Base-by-base conservation (phyloP, 306 rosid genomes). In the Castanea sativa region DNA sequence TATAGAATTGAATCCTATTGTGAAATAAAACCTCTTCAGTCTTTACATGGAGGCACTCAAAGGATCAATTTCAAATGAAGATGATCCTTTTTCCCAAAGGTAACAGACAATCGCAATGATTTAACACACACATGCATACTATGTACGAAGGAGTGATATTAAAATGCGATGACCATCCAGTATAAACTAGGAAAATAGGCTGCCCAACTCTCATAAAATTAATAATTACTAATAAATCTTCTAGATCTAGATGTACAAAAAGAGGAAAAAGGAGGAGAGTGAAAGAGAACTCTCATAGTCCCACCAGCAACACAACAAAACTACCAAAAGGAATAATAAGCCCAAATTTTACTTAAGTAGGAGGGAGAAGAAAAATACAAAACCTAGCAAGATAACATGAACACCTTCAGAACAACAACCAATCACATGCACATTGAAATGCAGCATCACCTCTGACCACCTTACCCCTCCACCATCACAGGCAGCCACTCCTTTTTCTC, bases 371-470 rank as follows among this genome's bases (percentile, higher is more conserved):
- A 80, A 83, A 70, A 75, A 58, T 25, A 67, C 14, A 5, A 79
- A 84, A 55, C 81, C 75, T 35, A 55, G 55, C 73, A 76, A 81
- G 57, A 79, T 57, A 57, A 65, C 79, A 85, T 55, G 88, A 87
- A 80, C 71, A 83, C 85, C 91, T 84, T 85, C 80, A 79, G 73
- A 79, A 83, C 64, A 86, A 53, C 78, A 84, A 84, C 73, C 73
- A 71, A 72, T 74, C 85, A 76, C 89, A 84, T 86, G 83, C 71
- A 78, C 84, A 83, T 68, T 79, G 83, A 77, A 72, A 86, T 74
- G 68, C 70, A 79, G 74, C 80, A 82, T 75, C 79, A 80, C 23
- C 78, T 55, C 43, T 41, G 38, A n/a, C 80, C 73, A 73, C 76
- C 79, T 41, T 38, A 71, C 83, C 82, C 74, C 78, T 51, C 45